These are phyloP conservation scores for Ophiosphaerella narmari DNA, from an alignment of 2,329 filamentous ascomycete genomes.

Conservation along the genomic window DNA sequence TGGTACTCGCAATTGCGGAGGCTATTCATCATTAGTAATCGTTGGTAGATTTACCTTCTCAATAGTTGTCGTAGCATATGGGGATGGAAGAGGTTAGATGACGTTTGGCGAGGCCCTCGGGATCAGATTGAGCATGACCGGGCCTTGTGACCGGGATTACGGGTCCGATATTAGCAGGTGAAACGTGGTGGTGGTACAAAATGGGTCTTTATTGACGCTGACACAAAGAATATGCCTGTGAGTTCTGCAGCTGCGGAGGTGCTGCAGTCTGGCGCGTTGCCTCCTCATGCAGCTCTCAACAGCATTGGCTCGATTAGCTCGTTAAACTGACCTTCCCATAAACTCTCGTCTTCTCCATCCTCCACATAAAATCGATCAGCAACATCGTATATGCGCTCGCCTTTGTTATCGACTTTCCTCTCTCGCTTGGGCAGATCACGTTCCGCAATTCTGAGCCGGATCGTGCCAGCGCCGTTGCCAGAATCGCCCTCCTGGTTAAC, in stretches of 20 bases:
- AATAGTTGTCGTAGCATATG: no score
- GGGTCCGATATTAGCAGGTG: background rate
- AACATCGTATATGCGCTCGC: constrained; percentile 73
- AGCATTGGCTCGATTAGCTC: constrained; percentile 39
- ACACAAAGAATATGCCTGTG: background rate
- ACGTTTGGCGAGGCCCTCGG: constrained; percentile 23
- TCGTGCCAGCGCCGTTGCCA: constrained; percentile 52
- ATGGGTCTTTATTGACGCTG: constrained; percentile 1
- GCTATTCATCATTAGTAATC: no score
- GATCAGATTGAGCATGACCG: constrained; percentile 1
- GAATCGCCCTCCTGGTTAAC: constrained; percentile 57
- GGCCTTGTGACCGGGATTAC: background rate
- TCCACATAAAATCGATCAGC: constrained; percentile 48
- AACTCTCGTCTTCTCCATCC: constrained; percentile 30
- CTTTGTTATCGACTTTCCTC: constrained; percentile 69
- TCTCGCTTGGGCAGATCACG: constrained; percentile 65
- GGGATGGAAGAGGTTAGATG: constrained; percentile 12
- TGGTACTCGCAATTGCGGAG: no score
- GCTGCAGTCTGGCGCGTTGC: background rate
- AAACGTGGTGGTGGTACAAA: background rate
- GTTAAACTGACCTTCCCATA: constrained; percentile 31
- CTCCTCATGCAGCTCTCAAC: constrained; percentile 23
- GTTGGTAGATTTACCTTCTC: no score
- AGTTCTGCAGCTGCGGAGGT: background rate
- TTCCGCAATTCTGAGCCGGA: constrained; percentile 70